Conservation (phyloP, 352 stramenopile species). For the Pythium plurisporium region DNA sequence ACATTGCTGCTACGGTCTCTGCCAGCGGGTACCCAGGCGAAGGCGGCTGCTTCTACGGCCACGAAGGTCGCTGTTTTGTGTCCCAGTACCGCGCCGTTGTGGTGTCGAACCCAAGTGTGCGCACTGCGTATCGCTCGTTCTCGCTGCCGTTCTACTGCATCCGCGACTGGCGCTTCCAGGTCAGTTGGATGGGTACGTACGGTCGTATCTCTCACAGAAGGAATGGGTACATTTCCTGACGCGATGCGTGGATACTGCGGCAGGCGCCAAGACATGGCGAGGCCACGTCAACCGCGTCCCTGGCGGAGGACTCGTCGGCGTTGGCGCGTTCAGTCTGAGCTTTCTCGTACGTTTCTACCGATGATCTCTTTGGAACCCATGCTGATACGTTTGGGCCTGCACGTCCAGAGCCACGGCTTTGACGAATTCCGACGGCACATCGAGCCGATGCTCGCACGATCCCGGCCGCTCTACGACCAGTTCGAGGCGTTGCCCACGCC, state of each 20-base stretch:
- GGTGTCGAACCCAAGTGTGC: slow-evolving; percentile 34
- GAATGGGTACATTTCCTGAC: not conserved
- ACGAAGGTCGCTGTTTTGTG: slow-evolving; percentile 61
- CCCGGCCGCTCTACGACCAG: slow-evolving; percentile 42
- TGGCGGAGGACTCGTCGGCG: slow-evolving; percentile 56
- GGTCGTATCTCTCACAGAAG: not conserved
- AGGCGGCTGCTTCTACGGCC: slow-evolving; percentile 75
- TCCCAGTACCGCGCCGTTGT: slow-evolving; percentile 78
- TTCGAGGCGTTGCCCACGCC: slow-evolving; percentile 48
- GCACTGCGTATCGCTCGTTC: slow-evolving; percentile 61
- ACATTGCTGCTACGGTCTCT: not conserved
- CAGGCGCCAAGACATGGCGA: slow-evolving; percentile 59
- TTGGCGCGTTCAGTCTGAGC: slow-evolving; percentile 52
- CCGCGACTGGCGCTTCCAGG: slow-evolving; percentile 61
- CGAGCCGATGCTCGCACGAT: slow-evolving; percentile 52
- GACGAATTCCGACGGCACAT: slow-evolving; percentile 73
- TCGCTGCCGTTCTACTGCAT: slow-evolving; percentile 78
- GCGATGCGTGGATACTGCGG: no score
- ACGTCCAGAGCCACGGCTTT: slow-evolving; percentile 56
- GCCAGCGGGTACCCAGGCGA: slow-evolving; percentile 73
- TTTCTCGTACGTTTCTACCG: slow-evolving; percentile 38
- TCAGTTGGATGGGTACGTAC: slow-evolving; percentile 51
- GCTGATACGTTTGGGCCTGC: not conserved
- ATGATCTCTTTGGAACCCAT: not conserved
- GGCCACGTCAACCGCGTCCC: slow-evolving; percentile 68